A percentile compares a stretch with the other conserved stretches of the same genome.
These are phyloP conservation scores for Tephrocybe sp. DNA, from an alignment of 768 basidiomycete species.

Conservation along the genomic window DNA sequence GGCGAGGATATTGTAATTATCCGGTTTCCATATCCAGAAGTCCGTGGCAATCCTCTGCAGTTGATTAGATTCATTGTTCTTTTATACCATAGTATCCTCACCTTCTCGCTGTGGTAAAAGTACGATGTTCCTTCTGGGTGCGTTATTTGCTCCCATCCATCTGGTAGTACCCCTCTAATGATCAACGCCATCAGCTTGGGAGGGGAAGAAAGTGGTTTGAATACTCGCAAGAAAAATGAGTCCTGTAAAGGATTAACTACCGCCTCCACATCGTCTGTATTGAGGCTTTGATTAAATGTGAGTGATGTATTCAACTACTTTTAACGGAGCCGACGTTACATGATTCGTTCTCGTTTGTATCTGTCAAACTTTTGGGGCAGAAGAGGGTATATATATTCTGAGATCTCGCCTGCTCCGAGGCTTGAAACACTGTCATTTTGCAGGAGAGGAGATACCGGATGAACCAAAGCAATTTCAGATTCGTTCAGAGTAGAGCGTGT, in stretches of 20 bases:
- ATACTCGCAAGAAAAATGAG: slow-evolving; percentile 1
- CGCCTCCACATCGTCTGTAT: background rate
- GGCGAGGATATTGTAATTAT: background rate
- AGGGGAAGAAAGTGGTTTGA: too few relatives aligned
- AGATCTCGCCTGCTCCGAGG: background rate
- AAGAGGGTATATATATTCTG: background rate
- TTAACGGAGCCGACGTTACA: too few relatives aligned
- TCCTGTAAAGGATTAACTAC: background rate
- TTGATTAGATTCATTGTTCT: background rate
- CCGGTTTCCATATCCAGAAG: slow-evolving; percentile 3
- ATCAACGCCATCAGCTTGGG: background rate
- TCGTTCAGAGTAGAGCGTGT: too few relatives aligned
- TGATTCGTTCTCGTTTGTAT: slow-evolving; percentile 9
- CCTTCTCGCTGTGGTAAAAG: slow-evolving; percentile 10
- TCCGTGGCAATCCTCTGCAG: slow-evolving; percentile 11
- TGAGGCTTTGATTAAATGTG: too few relatives aligned
- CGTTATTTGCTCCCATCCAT: slow-evolving; percentile 6
- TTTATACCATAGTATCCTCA: background rate
- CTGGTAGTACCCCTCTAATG: slow-evolving; percentile 4
- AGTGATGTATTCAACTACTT: too few relatives aligned
- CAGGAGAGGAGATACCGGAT: background rate
- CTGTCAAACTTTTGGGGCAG: slow-evolving; percentile 8
- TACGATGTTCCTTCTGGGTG: slow-evolving; percentile 14
- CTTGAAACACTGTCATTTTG: background rate
- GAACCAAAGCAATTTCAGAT: too few relatives aligned